phyloP scores from a whole-genome alignment of 768 basidiomycete species.

The Pulveroboletus sp. region DNA sequence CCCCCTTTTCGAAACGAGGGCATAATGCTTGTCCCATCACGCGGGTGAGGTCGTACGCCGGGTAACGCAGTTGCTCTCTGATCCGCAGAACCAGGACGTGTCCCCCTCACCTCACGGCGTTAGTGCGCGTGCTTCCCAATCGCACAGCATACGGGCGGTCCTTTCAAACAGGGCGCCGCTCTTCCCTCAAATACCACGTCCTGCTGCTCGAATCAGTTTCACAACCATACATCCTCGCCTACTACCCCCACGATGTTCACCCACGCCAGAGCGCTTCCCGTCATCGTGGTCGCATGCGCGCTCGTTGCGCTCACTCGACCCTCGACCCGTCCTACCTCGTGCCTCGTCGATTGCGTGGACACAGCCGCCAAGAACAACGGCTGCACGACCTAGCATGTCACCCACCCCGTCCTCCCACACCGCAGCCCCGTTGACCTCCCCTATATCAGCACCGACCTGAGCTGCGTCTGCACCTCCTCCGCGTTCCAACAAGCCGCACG shows the following conservation, averaged over 20 bases:
- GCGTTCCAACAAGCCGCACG: slow-evolving; percentile 33
- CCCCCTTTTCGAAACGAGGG: too few species aligned
- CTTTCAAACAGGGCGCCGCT: too few species aligned
- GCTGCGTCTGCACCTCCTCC: slow-evolving; percentile 36
- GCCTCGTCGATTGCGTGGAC: slow-evolving; percentile 13
- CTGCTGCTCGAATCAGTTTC: background rate
- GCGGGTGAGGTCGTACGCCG: background rate
- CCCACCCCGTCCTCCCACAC: background rate
- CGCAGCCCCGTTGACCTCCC: background rate
- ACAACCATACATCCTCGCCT: background rate
- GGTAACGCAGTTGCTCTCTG: too few species aligned
- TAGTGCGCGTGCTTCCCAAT: background rate
- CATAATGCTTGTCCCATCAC: too few species aligned
- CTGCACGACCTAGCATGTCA: slow-evolving; percentile 17
- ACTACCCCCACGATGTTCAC: slow-evolving; percentile 7
- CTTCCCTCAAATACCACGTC: too few species aligned
- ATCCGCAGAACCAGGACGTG: too few species aligned
- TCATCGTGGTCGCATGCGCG: slow-evolving; percentile 7
- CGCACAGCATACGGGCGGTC: too few species aligned
- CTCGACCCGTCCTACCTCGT: background rate
- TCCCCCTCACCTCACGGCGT: background rate
- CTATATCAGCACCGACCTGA: slow-evolving; percentile 31
- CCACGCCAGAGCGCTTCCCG: too few species aligned
- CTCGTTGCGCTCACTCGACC: slow-evolving; percentile 19
- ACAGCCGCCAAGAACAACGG: background rate